These are phyloP conservation scores for Aspergillus hancockii DNA, from an alignment of 495 filamentous ascomycete species.

Conservation along the genomic window DNA sequence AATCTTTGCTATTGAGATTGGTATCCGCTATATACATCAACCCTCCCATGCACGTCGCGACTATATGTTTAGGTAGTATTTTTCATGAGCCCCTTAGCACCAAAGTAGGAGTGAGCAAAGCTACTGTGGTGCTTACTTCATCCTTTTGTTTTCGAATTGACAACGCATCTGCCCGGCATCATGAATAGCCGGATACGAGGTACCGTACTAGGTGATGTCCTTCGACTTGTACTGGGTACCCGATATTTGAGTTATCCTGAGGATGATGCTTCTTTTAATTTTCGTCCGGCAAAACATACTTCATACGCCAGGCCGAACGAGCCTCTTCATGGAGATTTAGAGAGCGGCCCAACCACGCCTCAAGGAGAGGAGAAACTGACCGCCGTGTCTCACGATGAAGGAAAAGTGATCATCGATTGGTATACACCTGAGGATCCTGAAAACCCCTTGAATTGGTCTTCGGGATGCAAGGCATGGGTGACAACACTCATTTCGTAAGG, in stretches of 20 bases:
- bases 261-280: neutral
- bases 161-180: neutral
- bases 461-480: neutral
- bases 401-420: neutral
- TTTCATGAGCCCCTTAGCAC: too few relatives aligned
- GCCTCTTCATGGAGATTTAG: neutral
- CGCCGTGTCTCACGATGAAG: neutral
- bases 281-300: neutral
- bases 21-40: too few relatives aligned
- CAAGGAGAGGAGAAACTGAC: neutral
- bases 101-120: too few relatives aligned
- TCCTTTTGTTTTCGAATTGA: neutral
- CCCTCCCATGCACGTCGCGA: too few relatives aligned
- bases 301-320: neutral
- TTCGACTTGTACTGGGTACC: neutral
- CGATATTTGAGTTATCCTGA: neutral
- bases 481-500: neutral
- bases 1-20: too few relatives aligned
- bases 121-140: neutral
- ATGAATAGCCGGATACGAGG: neutral
- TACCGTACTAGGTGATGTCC: neutral
- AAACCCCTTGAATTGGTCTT: conserved; percentile 5
- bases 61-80: too few relatives aligned
- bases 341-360: neutral
- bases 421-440: neutral